Conservation (phyloP, 83 land plant species). For the Thuja plicata region DNA sequence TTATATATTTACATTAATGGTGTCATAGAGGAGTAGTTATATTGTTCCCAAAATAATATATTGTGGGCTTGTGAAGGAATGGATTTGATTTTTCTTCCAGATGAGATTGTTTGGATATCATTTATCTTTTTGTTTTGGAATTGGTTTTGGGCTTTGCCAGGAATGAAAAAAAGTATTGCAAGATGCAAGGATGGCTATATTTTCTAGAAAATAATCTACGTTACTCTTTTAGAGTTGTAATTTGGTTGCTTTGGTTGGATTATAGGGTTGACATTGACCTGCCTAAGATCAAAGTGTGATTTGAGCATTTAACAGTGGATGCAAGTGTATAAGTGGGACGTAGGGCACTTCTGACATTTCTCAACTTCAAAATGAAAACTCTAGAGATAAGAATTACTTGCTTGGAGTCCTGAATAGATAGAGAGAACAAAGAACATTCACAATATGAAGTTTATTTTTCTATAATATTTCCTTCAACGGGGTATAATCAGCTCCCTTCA, state of each 20-base stretch:
- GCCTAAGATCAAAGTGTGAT: conserved; percentile 69
- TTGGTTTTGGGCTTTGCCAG: too few species aligned
- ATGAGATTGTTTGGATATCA: too few species aligned
- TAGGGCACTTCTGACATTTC: conserved; percentile 72
- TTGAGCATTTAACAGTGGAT: conserved; percentile 53
- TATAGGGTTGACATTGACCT: too few species aligned
- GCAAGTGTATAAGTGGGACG: conserved; percentile 70
- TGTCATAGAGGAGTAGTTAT: too few species aligned
- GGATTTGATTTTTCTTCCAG: background rate
- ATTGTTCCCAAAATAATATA: too few species aligned
- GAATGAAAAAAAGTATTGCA: background rate
- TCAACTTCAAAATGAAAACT: conserved; percentile 45
- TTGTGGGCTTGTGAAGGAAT: background rate
- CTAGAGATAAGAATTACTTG: conserved; percentile 49
- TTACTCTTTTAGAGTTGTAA: too few species aligned
- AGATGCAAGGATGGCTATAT: background rate
- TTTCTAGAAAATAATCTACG: background rate
- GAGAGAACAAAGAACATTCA: background rate
- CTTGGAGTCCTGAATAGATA: background rate
- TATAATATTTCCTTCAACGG: background rate
- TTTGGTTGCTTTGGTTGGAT: too few species aligned
- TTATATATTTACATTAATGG: too few species aligned
- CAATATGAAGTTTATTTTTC: background rate
- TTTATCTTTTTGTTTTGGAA: too few species aligned
- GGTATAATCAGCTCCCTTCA: conserved; percentile 19